These are phyloP conservation scores for Teratosphaeriaceae sp. DNA, from an alignment of 2,329 filamentous ascomycete genomes.

Conservation along the genomic window DNA sequence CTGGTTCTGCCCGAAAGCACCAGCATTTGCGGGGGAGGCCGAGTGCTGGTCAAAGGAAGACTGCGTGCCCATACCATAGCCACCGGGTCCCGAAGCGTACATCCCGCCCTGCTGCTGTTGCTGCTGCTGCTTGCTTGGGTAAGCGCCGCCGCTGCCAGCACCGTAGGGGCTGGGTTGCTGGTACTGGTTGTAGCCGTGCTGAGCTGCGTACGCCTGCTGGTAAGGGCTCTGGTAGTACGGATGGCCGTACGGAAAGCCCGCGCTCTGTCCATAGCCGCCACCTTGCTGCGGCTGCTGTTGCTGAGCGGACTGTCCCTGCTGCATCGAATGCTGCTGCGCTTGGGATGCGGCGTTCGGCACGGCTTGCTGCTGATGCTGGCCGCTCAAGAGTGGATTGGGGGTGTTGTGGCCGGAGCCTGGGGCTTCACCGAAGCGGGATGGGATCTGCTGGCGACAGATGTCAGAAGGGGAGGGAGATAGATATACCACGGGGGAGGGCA, in stretches of 20 bases:
- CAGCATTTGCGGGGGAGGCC: slow-evolving; percentile 56
- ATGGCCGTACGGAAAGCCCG: slow-evolving; percentile 54
- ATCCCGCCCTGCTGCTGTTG: slow-evolving; percentile 51
- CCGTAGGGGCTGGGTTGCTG: slow-evolving; percentile 2
- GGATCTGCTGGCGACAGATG: slow-evolving; percentile 38
- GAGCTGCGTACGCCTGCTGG: slow-evolving; percentile 57
- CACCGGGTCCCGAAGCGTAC: slow-evolving; percentile 58
- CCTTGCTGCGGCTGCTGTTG: no score
- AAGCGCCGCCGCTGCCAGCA: slow-evolving; percentile 42
- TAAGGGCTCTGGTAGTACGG: slow-evolving; percentile 57
- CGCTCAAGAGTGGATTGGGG: slow-evolving; percentile 66
- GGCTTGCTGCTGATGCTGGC: slow-evolving; percentile 47
- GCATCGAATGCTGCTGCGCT: slow-evolving; percentile 23
- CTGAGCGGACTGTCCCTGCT: no score
- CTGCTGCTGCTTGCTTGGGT: slow-evolving; percentile 14
- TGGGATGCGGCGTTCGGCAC: slow-evolving; percentile 33
- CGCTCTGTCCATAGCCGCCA: slow-evolving; percentile 34
- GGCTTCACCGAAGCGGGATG: slow-evolving; percentile 68
- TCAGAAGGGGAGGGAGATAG: slow-evolving; percentile 11
- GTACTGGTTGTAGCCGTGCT: slow-evolving; percentile 49
- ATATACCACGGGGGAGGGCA: slow-evolving; percentile 8
- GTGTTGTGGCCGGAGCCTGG: slow-evolving; percentile 88
- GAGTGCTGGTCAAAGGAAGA: slow-evolving; percentile 56
- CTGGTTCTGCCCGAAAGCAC: slow-evolving; percentile 42
- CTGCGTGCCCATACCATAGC: slow-evolving; percentile 50